Evolutionary conservation across 2,329 filamentous ascomycete genomes (phyloP).

Genomic region (Coniochaeta hoffmannii): DNA sequence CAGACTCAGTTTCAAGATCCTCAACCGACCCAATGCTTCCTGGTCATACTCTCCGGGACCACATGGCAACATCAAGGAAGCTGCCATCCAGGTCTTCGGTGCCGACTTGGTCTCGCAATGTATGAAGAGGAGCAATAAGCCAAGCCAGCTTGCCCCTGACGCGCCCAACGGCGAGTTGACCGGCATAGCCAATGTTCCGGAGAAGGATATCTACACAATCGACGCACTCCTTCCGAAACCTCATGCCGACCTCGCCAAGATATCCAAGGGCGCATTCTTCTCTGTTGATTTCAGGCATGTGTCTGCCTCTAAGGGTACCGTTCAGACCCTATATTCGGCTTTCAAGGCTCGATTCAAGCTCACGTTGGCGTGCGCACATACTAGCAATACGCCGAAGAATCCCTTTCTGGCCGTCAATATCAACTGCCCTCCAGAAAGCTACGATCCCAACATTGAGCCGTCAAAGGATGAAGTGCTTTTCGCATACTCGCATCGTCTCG

Average conservation of each 20-base stretch:
- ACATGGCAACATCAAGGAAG: slow-evolving; percentile 44
- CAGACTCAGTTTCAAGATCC: slow-evolving; percentile 52
- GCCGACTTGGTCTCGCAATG: slow-evolving; percentile 48
- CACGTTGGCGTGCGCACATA: slow-evolving; percentile 4
- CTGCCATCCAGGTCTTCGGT: slow-evolving; percentile 55
- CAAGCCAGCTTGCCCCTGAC: background rate
- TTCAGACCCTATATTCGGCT: slow-evolving; percentile 49
- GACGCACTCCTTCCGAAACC: slow-evolving; percentile 51
- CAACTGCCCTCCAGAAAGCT: slow-evolving; percentile 50
- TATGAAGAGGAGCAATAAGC: slow-evolving; percentile 14
- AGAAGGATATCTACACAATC: slow-evolving; percentile 32
- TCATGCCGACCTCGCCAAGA: slow-evolving; percentile 32
- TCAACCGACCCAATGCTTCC: slow-evolving; percentile 41
- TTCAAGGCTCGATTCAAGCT: slow-evolving; percentile 43
- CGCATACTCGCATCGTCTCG: slow-evolving; percentile 38
- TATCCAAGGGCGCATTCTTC: slow-evolving; percentile 50
- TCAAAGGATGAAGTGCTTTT: slow-evolving; percentile 68
- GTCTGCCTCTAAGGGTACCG: slow-evolving; percentile 42
- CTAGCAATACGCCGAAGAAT: slow-evolving; percentile 27
- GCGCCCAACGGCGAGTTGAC: background rate
- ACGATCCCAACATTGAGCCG: slow-evolving; percentile 66
- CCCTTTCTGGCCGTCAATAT: slow-evolving; percentile 61
- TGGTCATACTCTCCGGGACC: slow-evolving; percentile 58
- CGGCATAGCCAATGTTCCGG: background rate
- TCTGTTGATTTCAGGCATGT: slow-evolving; percentile 64